Evolutionary conservation across 2,329 filamentous ascomycete species (phyloP).

Genomic region (Exophiala phaeomuriformis): DNA sequence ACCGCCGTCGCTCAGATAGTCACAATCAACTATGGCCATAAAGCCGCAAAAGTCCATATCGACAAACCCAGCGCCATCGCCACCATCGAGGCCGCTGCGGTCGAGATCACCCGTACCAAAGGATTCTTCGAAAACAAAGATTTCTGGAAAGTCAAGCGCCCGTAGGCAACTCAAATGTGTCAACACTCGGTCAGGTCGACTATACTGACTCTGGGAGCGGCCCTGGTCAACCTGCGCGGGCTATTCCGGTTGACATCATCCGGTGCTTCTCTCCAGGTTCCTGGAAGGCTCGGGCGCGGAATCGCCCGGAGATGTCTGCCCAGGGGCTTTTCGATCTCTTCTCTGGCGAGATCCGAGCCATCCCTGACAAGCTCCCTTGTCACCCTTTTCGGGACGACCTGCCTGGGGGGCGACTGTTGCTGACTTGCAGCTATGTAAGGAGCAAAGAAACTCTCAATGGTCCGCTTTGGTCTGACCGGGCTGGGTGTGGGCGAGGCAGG

Average conservation of each 20-base stretch:
- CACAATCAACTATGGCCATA: slow-evolving; percentile 40
- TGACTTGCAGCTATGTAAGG: slow-evolving; percentile 9
- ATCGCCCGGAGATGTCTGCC: slow-evolving; percentile 26
- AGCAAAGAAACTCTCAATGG: slow-evolving; percentile 19
- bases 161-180: slow-evolving; percentile 9
- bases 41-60: slow-evolving; percentile 41
- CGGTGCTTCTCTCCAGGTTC: slow-evolving; percentile 31
- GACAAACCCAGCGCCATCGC: slow-evolving; percentile 47
- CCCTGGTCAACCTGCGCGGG: not conserved
- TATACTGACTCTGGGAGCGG: slow-evolving; percentile 20
- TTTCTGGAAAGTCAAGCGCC: slow-evolving; percentile 28
- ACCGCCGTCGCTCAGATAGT: slow-evolving; percentile 42
- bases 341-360: slow-evolving; percentile 7
- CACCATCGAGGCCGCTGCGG: slow-evolving; percentile 43
- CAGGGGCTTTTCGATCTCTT: slow-evolving; percentile 1
- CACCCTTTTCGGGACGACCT: not conserved
- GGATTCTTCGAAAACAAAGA: slow-evolving; percentile 37
- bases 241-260: slow-evolving; percentile 15
- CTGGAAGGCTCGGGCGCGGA: slow-evolving; percentile 32
- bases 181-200: slow-evolving; percentile 24
- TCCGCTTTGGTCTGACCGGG: not conserved
- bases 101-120: slow-evolving; percentile 43
- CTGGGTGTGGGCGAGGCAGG: not conserved
- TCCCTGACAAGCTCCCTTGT: not conserved
- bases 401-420: not conserved